Base-by-base conservation (phyloP, 257 asterid species). In the Plectranthus barbatus region DNA sequence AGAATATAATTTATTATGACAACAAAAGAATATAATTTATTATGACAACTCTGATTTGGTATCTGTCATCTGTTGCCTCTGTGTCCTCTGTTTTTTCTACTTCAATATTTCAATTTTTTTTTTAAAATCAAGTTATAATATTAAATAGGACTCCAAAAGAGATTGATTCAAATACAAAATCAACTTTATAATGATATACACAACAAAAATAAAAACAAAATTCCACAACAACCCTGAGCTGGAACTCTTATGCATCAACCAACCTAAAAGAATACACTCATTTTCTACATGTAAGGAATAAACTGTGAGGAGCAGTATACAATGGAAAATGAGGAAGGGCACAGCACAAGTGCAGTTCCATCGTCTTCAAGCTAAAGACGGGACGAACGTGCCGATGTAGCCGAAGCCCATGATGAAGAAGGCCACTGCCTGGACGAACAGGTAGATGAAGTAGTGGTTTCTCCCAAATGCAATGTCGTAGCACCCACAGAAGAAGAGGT, bases 361-460 rank as follows among this genome's bases (percentile, higher is more conserved):
- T 42, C 26, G 26, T 19, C 12, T 33, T 15, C 20, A 57, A 49
- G 50, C 71, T 73, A 79, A 49, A 33, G 91, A 69, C 10, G 93
- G 94, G 49, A 86, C 74, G 9, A 84, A 72, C 0, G 96, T 91
- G 55, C 98, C 98, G 19, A 88, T 36, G 7, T 87, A 81, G 53
- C 96, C 95, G 58, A 88, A 82, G 54, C 98, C 98, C 56, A 70
- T 73, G 59, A 91, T 51, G 74, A 86, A 83, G 79, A 91, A 91
- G 50, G 96, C 91, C 0, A 75, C 8, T 3, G 96, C 78, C 66
- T 88, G 98, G 2, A 74, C 37, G 75, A 76, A 88, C 17, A 91
- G 91, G 80, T 73, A 91, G 37, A 88, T 65, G 80, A 59, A 88
- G 15, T 57, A 84, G 71, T 76, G 88, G 53, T 84, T 81, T 8